phyloP scores from a whole-genome alignment of 768 basidiomycete genomes.

The Collybia nuda region DNA sequence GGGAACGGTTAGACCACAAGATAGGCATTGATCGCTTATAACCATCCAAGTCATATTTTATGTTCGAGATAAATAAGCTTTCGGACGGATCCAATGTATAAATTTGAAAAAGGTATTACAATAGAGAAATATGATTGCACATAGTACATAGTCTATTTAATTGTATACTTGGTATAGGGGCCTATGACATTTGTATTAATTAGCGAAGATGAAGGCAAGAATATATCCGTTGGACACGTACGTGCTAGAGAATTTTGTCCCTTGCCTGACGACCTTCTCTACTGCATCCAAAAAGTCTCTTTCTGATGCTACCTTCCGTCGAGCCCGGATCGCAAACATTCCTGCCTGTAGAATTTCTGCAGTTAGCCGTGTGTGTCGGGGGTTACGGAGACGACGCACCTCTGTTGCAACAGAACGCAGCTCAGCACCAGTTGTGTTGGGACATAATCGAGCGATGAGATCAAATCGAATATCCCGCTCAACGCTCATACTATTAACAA shows the following conservation, averaged over 20 bases:
- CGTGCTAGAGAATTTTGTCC: slow-evolving; percentile 98
- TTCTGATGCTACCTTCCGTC: slow-evolving; percentile 96
- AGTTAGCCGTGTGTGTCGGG: slow-evolving; percentile 2
- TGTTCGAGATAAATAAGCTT: not conserved
- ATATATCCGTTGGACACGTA: slow-evolving; percentile 40
- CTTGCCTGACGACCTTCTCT: slow-evolving; percentile 97
- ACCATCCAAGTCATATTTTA: too few relatives aligned
- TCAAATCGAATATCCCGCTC: slow-evolving; percentile 98
- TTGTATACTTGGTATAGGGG: slow-evolving; percentile 94
- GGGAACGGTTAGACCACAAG: too few relatives aligned
- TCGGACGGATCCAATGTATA: slow-evolving; percentile 2
- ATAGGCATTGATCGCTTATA: too few relatives aligned
- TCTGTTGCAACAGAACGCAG: slow-evolving; percentile 96
- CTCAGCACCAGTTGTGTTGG: slow-evolving; percentile 99
- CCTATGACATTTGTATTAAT: slow-evolving; percentile 33
- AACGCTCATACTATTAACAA: slow-evolving; percentile 79
- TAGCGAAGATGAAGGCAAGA: slow-evolving; percentile 9
- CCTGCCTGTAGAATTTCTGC: slow-evolving; percentile 63
- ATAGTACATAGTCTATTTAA: slow-evolving; percentile 40
- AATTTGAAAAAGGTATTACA: too few relatives aligned
- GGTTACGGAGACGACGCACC: slow-evolving; percentile 38
- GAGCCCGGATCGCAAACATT: slow-evolving; percentile 99
- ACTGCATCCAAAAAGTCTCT: slow-evolving; percentile 97
- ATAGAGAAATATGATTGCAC: slow-evolving; percentile 9
- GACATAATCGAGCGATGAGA: slow-evolving; percentile 94